phyloP scores from a whole-genome alignment of 331 rosid genomes.

The Quercus tomentella region DNA sequence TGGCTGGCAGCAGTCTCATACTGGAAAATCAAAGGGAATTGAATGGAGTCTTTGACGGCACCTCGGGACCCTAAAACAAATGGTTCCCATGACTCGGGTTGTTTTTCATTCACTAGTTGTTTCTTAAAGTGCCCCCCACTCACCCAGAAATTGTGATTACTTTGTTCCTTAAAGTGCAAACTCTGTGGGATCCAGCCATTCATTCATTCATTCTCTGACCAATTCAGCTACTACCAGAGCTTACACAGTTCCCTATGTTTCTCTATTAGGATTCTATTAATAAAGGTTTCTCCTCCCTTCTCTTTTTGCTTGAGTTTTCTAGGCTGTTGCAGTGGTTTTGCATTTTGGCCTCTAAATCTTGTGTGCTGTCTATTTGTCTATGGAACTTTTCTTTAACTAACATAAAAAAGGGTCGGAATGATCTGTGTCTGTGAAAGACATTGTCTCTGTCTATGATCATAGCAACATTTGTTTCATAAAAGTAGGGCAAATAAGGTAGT shows the following conservation, averaged over 20 bases:
- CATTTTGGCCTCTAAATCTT: too few relatives aligned
- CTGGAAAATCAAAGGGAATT: too few relatives aligned
- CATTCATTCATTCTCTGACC: neutral
- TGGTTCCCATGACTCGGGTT: neutral
- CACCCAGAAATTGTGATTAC: neutral
- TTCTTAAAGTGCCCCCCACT: constrained; percentile 15
- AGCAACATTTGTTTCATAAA: too few relatives aligned
- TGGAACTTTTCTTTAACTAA: too few relatives aligned
- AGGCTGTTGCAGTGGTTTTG: too few relatives aligned
- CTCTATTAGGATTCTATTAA: neutral
- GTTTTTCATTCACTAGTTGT: neutral
- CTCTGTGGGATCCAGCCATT: neutral
- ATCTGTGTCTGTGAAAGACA: too few relatives aligned
- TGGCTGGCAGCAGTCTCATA: too few relatives aligned
- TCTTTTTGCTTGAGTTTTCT: neutral
- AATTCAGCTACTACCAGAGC: neutral
- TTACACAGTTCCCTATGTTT: neutral
- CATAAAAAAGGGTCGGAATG: too few relatives aligned
- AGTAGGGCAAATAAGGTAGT: too few relatives aligned
- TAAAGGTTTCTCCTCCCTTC: neutral
- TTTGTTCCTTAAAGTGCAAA: constrained; percentile 12
- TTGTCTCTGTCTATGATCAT: too few relatives aligned
- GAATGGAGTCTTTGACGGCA: neutral
- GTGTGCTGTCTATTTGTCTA: too few relatives aligned
- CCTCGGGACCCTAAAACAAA: neutral